A percentile compares a stretch with the other conserved stretches of the same genome.
Conservation (phyloP, 177 flowering plant species). For the Vitis hybrid region DNA sequence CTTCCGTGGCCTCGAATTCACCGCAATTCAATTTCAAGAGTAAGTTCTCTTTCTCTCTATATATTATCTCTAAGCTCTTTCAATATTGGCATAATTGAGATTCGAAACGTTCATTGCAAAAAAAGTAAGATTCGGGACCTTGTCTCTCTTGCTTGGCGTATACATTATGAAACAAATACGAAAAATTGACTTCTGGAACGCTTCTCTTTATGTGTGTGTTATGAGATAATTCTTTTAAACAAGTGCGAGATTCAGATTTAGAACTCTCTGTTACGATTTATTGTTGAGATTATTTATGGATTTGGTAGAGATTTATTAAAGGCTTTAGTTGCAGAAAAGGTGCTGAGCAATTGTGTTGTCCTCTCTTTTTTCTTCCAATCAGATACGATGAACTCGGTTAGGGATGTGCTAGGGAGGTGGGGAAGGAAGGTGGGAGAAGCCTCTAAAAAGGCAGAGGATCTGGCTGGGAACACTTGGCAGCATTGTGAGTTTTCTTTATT, state of each 20-base stretch:
- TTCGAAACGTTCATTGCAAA: too few relatives aligned
- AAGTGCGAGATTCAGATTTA: not conserved
- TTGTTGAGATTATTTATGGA: not conserved
- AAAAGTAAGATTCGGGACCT: too few relatives aligned
- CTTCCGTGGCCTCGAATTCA: slow-evolving; percentile 14
- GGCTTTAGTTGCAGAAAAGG: not conserved
- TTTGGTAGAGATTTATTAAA: not conserved
- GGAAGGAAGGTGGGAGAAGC: slow-evolving; percentile 60
- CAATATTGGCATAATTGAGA: not conserved
- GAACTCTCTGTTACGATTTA: too few relatives aligned
- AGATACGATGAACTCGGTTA: slow-evolving; percentile 42
- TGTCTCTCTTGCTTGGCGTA: too few relatives aligned
- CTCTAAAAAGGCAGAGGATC: slow-evolving; percentile 52
- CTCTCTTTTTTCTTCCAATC: slow-evolving; percentile 4
- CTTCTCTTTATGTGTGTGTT: too few relatives aligned
- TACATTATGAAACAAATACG: too few relatives aligned
- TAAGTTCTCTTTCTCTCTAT: slow-evolving; percentile 1
- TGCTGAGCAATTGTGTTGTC: not conserved
- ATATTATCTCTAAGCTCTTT: not conserved
- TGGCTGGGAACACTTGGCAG: slow-evolving; percentile 74
- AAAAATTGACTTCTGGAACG: too few relatives aligned
- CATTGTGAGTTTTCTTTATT: slow-evolving; percentile 42
- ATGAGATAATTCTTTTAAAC: too few relatives aligned
- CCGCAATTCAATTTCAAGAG: too few relatives aligned
- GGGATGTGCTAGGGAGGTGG: slow-evolving; percentile 57